phyloP scores from a whole-genome alignment of 108 stramenopile species.

The Skeletonema marinoi region DNA sequence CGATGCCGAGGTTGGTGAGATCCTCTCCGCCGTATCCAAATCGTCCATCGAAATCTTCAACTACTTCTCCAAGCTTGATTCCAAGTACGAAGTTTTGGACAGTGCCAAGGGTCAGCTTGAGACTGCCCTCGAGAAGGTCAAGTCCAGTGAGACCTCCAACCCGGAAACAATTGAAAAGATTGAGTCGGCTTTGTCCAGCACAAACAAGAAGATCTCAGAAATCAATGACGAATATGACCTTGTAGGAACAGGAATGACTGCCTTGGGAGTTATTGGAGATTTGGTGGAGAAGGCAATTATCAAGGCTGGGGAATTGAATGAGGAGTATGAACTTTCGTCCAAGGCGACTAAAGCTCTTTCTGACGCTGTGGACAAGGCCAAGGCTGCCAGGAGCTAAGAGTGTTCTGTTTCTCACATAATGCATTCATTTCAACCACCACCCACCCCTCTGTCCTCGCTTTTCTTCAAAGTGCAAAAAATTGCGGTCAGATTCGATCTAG shows the following conservation, averaged over 20 bases:
- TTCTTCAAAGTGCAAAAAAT: not conserved
- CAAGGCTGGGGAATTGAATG: slow-evolving; percentile 84
- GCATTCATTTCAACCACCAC: not conserved
- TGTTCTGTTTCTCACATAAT: not conserved
- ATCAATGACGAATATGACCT: slow-evolving; percentile 92
- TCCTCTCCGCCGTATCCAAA: slow-evolving; percentile 82
- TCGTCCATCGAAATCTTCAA: slow-evolving; percentile 89
- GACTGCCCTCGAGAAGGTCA: slow-evolving; percentile 71
- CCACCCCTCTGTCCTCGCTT: not conserved
- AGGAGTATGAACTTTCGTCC: slow-evolving; percentile 82
- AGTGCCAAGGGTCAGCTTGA: slow-evolving; percentile 72
- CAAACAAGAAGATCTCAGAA: slow-evolving; percentile 78
- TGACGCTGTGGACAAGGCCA: slow-evolving; percentile 83
- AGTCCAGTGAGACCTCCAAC: slow-evolving; percentile 64
- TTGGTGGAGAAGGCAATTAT: slow-evolving; percentile 86
- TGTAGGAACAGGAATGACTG: slow-evolving; percentile 82
- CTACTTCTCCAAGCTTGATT: slow-evolving; percentile 83
- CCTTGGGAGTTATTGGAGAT: slow-evolving; percentile 86
- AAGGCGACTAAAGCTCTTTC: slow-evolving; percentile 74
- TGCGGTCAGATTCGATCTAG: not conserved
- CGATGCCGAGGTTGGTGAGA: slow-evolving; percentile 70
- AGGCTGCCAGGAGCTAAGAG: slow-evolving; percentile 22
- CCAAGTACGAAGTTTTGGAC: slow-evolving; percentile 84
- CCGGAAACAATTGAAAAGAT: slow-evolving; percentile 80
- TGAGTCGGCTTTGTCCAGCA: slow-evolving; percentile 74